Evolutionary conservation across 306 rosid species (phyloP).

Genomic region (Inga oerstediana): DNA sequence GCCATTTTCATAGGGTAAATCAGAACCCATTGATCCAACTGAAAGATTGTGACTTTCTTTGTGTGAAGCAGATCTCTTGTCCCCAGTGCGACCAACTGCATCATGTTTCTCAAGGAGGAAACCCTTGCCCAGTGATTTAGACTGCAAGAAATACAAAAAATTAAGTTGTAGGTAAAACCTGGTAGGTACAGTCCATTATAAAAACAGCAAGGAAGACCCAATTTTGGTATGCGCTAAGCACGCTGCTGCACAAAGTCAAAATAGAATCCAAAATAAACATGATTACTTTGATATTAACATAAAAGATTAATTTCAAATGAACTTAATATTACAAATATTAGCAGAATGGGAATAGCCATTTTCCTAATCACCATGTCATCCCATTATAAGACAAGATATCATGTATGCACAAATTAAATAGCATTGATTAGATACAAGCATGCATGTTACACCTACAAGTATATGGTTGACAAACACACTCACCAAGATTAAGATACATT

Average conservation of each 20-base stretch:
- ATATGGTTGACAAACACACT: not conserved
- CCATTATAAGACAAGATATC: slow-evolving; percentile 13
- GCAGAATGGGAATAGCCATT: not conserved
- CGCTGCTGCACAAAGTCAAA: slow-evolving; percentile 23
- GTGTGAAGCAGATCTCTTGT: slow-evolving; percentile 41
- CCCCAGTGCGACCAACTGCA: slow-evolving; percentile 37
- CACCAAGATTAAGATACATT: not conserved
- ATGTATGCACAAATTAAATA: not conserved
- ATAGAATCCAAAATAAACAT: not conserved
- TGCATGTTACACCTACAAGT: not conserved
- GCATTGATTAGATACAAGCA: not conserved
- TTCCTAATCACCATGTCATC: slow-evolving; percentile 3
- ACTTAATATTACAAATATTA: not conserved
- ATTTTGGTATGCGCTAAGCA: slow-evolving; percentile 2
- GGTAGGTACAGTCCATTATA: slow-evolving; percentile 2
- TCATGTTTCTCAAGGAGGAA: slow-evolving; percentile 46
- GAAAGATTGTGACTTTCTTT: slow-evolving; percentile 47
- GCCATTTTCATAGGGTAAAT: slow-evolving; percentile 52
- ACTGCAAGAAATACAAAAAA: slow-evolving; percentile 35
- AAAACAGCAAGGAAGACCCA: slow-evolving; percentile 22
- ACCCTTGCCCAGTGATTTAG: slow-evolving; percentile 54
- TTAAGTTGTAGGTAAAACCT: slow-evolving; percentile 9
- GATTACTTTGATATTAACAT: not conserved
- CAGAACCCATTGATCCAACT: slow-evolving; percentile 51
- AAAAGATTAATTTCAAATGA: not conserved